Conservation (phyloP, 495 filamentous ascomycete species). For the Rhizodiscina lignyota region DNA sequence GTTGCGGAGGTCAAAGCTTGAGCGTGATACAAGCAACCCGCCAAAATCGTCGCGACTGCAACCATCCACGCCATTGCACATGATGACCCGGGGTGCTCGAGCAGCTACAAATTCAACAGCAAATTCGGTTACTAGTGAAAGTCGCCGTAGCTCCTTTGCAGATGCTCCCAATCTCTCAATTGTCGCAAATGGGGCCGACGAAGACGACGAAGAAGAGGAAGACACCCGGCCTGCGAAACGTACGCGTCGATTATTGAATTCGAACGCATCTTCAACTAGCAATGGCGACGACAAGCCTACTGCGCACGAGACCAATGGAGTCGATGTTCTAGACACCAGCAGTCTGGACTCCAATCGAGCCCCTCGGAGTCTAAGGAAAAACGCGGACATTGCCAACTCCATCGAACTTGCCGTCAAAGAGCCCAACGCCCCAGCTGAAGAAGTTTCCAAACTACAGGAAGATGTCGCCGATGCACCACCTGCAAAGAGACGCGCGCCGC, state of each 20-base stretch:
- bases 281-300: too few relatives aligned
- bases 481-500: too few relatives aligned
- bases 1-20: constrained; percentile 9
- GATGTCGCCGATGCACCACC: too few relatives aligned
- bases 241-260: constrained; percentile 7
- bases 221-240: constrained; percentile 14
- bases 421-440: too few relatives aligned
- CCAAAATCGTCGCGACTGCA: constrained; percentile 13
- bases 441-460: too few relatives aligned
- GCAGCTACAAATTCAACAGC: constrained; percentile 13
- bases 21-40: constrained; percentile 6
- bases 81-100: constrained; percentile 17
- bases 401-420: too few relatives aligned
- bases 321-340: too few relatives aligned
- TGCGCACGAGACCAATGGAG: too few relatives aligned
- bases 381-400: too few relatives aligned
- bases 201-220: too few relatives aligned
- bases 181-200: neutral
- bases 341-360: too few relatives aligned
- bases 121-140: constrained; percentile 10
- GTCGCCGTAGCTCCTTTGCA: constrained; percentile 13
- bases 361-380: too few relatives aligned
- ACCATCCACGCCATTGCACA: constrained; percentile 18
- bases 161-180: neutral
- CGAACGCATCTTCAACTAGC: neutral